Base-by-base conservation (phyloP, 192 early-diverging fungal genomes). In the Coemansia pectinata region DNA sequence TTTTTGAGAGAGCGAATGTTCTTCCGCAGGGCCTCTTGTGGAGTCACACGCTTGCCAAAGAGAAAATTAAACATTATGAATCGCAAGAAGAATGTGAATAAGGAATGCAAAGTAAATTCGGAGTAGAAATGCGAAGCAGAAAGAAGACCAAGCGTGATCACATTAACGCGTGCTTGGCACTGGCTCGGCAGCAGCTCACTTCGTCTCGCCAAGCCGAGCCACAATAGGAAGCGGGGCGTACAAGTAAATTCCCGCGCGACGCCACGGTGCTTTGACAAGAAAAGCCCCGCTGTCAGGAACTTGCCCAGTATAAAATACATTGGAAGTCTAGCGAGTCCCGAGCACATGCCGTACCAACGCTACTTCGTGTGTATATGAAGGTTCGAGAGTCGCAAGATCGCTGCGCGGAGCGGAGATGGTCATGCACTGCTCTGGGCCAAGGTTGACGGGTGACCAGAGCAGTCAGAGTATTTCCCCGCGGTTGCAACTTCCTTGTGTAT, bases 1-100 rank as follows among this genome's bases (percentile, higher is more conserved):
- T 91, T 91, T 58, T 81, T 88, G 14, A 99, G 88, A 1, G 90
- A 86, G 45, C 97, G 90, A 78, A 95, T 91, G 82, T 98, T 93
- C 80, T 93, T 89, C 62, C 95, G 93, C 67, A 99, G 87, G 74
- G 93, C 82, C 77, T 99, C 96, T 52, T 90, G 91, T 0, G 97
- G 96, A 6, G 96, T 94, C 79, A 94, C 88, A 50, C 82, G 77
- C 60, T 88, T 87, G 29, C 92, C 92, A 86, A 94, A 92, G 27
- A 94, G 76, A 72, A 89, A 87, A 65, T 90, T 86, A 78, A 85
- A 66, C 83, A 85, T 84, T 57, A 12, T 34, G 17, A 59, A 36
- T n/a, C 57, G 17, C 11, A 42, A n/a, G 19, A 21, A 14, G 15
- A 21, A 21, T 17, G 21, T n/a, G 23, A n/a, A 47, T 38, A 25